These are phyloP conservation scores for Eucalyptus urophylla DNA, from an alignment of 345 rosid species.

Conservation along the genomic window DNA sequence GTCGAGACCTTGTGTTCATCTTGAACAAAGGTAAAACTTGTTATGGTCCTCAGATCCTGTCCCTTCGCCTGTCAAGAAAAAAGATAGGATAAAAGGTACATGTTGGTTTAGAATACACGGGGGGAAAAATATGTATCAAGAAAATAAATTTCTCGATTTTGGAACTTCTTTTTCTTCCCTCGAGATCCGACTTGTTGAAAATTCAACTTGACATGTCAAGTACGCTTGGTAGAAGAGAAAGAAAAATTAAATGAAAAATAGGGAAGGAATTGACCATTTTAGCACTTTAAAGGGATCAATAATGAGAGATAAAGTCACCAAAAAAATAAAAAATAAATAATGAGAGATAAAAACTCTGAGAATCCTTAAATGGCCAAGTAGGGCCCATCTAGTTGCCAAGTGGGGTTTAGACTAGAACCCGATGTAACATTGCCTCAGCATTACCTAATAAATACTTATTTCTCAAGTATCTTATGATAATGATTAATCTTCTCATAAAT, in stretches of 20 bases:
- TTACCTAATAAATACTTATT: neutral
- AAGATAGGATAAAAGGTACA: neutral
- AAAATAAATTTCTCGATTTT: neutral
- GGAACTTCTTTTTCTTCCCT: neutral
- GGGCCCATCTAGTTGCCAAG: neutral
- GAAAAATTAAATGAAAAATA: too few species aligned
- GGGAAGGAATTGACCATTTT: neutral
- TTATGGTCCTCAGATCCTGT: too few species aligned
- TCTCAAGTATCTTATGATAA: neutral
- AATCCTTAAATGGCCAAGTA: neutral
- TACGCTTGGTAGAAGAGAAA: too few species aligned
- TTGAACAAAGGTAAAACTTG: neutral
- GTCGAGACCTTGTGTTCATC: neutral
- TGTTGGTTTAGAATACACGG: neutral
- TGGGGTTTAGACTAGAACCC: neutral
- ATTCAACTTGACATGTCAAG: neutral
- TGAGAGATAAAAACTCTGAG: neutral
- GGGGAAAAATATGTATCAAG: neutral
- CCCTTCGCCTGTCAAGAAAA: neutral
- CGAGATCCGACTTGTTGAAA: neutral
- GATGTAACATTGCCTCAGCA: neutral
- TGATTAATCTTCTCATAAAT: neutral
- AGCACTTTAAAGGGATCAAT: neutral
- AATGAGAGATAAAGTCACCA: neutral
- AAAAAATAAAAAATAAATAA: neutral